phyloP scores from a whole-genome alignment of 2,329 filamentous ascomycete genomes.

The Colletotrichum filicis region DNA sequence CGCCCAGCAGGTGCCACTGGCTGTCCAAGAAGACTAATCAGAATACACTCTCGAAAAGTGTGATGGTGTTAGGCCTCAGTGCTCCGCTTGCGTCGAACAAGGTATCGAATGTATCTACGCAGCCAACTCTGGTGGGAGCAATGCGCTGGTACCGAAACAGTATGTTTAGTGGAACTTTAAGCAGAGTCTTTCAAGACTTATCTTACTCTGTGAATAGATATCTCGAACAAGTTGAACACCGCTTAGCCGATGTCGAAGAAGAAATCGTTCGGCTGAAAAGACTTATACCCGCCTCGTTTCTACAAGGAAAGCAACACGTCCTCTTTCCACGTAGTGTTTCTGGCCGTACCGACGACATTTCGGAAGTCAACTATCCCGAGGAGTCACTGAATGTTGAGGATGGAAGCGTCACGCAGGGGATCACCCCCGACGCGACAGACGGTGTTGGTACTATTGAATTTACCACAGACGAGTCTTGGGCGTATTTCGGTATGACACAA shows the following conservation, averaged over 20 bases:
- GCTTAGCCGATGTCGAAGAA: slow-evolving; percentile 36
- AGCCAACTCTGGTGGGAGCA: slow-evolving; percentile 22
- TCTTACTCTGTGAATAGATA: slow-evolving; percentile 22
- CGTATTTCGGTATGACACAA: slow-evolving; percentile 37
- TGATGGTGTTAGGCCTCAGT: slow-evolving; percentile 38
- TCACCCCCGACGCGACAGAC: slow-evolving; percentile 37
- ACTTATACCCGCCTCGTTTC: slow-evolving; percentile 5
- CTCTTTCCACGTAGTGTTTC: not conserved
- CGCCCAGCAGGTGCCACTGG: not conserved
- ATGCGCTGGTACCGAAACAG: slow-evolving; percentile 30
- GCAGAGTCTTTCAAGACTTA: not conserved
- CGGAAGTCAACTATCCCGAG: not conserved
- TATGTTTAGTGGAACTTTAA: not conserved
- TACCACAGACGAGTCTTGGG: slow-evolving; percentile 36
- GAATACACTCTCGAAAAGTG: slow-evolving; percentile 25
- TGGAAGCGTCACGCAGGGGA: slow-evolving; percentile 24
- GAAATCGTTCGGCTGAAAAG: slow-evolving; percentile 34
- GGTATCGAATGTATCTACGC: slow-evolving; percentile 38
- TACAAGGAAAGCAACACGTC: slow-evolving; percentile 7
- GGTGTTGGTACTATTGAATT: slow-evolving; percentile 39
- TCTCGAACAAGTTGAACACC: slow-evolving; percentile 35
- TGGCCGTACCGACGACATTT: not conserved
- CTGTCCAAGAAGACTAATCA: not conserved
- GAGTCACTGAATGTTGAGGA: slow-evolving; percentile 26
- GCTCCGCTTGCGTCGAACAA: slow-evolving; percentile 36